Percentiles rank a stretch among this genome's conserved stretches.
Evolutionary conservation across 352 stramenopile species (phyloP).

Genomic region (Elongisporangium prolatum): DNA sequence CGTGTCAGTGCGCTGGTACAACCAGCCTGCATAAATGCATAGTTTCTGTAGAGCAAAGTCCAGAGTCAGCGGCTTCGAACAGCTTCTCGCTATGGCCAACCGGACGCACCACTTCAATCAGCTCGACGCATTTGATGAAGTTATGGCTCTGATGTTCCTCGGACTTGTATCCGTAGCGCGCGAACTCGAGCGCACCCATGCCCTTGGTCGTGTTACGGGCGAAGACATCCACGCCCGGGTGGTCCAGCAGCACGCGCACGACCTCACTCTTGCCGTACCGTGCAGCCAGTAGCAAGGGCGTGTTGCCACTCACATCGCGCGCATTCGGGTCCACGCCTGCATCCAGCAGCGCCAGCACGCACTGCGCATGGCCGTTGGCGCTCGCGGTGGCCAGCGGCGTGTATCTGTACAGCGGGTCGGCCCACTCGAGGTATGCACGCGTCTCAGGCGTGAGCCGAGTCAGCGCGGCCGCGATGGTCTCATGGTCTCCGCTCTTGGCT

Average conservation of each 20-base stretch:
- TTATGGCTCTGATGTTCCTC: conserved; percentile 29
- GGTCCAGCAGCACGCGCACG: conserved; percentile 58
- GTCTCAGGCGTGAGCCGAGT: conserved; percentile 48
- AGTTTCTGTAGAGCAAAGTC: conserved; percentile 43
- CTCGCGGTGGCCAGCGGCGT: conserved; percentile 67
- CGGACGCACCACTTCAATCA: conserved; percentile 65
- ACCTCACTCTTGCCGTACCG: conserved; percentile 59
- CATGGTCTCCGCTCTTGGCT: conserved; percentile 65
- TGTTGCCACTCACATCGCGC: conserved; percentile 53
- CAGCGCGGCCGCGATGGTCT: conserved; percentile 41
- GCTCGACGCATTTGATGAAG: conserved; percentile 67
- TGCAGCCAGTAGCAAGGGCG: conserved; percentile 63
- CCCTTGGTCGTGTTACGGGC: conserved; percentile 42
- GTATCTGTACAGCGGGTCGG: conserved; percentile 52
- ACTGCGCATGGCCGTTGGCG: conserved; percentile 53
- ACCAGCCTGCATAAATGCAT: conserved; percentile 75
- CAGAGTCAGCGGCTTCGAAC: neutral
- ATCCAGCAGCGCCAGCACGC: conserved; percentile 47
- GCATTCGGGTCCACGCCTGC: conserved; percentile 54
- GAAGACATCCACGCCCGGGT: conserved; percentile 42
- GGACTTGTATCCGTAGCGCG: conserved; percentile 45
- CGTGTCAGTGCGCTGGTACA: conserved; percentile 80
- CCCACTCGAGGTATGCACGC: conserved; percentile 65
- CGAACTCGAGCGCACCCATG: conserved; percentile 70
- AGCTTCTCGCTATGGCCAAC: neutral